Conservation (phyloP, 2,329 filamentous ascomycete genomes). For the Exophiala xenobiotica region DNA sequence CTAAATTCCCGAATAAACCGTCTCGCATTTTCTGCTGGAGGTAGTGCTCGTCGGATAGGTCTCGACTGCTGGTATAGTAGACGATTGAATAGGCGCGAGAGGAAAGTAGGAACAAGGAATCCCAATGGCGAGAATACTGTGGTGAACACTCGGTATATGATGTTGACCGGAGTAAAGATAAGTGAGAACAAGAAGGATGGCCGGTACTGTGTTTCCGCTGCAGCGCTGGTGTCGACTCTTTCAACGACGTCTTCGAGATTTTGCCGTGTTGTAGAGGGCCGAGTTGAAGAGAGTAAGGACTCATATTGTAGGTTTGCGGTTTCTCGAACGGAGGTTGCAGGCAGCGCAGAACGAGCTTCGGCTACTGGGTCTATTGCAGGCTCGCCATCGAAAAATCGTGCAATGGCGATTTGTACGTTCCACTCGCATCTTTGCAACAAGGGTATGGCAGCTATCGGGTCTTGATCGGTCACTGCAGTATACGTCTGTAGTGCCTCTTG, state of each 20-base stretch:
- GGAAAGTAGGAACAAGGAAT: slow-evolving; percentile 62
- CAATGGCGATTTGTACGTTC: slow-evolving; percentile 97
- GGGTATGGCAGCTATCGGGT: slow-evolving; percentile 70
- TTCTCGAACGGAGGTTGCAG: slow-evolving; percentile 62
- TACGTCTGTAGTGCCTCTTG: slow-evolving; percentile 85
- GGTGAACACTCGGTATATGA: slow-evolving; percentile 69
- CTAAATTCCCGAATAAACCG: slow-evolving; percentile 92
- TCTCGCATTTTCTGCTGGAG: slow-evolving; percentile 82
- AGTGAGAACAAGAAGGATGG: slow-evolving; percentile 75
- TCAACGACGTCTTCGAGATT: slow-evolving; percentile 30
- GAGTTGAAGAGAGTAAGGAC: slow-evolving; percentile 46
- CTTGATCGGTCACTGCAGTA: slow-evolving; percentile 82
- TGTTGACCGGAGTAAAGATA: slow-evolving; percentile 75
- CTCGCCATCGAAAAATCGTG: slow-evolving; percentile 97
- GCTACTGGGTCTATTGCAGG: slow-evolving; percentile 71
- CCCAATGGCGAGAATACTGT: slow-evolving; percentile 76
- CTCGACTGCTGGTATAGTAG: slow-evolving; percentile 66
- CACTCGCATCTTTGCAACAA: slow-evolving; percentile 85
- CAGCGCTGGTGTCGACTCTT: slow-evolving; percentile 74
- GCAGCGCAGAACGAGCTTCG: slow-evolving; percentile 68
- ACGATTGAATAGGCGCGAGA: slow-evolving; percentile 67
- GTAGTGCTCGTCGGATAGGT: slow-evolving; percentile 68
- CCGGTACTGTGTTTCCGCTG: slow-evolving; percentile 63
- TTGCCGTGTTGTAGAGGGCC: slow-evolving; percentile 27
- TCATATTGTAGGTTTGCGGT: slow-evolving; percentile 71